A percentile compares a stretch with the other conserved stretches of the same genome.
Evolutionary conservation across 495 filamentous ascomycete species (phyloP).

Genomic region (Neurospora sublineolata): DNA sequence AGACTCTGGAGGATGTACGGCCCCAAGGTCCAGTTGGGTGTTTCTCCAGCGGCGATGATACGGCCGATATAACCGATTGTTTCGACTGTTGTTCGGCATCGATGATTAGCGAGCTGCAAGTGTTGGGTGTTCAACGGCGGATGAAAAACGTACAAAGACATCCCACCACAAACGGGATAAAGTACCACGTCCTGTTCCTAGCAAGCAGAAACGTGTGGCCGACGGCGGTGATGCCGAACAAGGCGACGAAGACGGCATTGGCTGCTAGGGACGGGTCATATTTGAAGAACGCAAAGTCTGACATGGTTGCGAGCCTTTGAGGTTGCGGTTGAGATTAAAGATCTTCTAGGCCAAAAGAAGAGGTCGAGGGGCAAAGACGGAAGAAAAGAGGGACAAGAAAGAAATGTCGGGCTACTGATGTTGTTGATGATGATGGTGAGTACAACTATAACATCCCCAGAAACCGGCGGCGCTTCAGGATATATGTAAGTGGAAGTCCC

Average conservation of each 20-base stretch:
- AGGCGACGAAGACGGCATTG: conserved; percentile 35
- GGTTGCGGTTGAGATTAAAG: background rate
- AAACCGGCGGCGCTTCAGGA: background rate
- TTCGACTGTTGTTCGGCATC: conserved; percentile 33
- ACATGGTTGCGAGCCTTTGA: conserved; percentile 2
- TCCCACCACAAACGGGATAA: conserved; percentile 47
- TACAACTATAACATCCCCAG: background rate
- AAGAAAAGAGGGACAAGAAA: background rate
- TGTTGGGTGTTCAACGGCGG: background rate
- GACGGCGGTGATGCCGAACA: conserved; percentile 38
- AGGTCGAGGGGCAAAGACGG: background rate
- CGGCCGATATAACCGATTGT: conserved; percentile 48
- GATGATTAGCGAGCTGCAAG: background rate
- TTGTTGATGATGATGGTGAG: background rate
- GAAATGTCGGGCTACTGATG: background rate
- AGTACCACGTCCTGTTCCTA: conserved; percentile 44
- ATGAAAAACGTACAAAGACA: conserved; percentile 36
- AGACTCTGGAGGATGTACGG: conserved; percentile 27
- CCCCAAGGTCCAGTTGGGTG: conserved; percentile 19
- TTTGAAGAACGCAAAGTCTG: conserved; percentile 25
- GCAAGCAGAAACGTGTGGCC: conserved; percentile 39
- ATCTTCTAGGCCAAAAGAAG: background rate
- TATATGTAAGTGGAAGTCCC: background rate
- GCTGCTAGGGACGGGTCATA: conserved; percentile 41
- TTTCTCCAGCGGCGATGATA: conserved; percentile 23